Evolutionary conservation across 1,139 yeast species (phyloP), one percentile per base, ranked within the genome.

Genomic region (Yamadazyma aaseri): DNA sequence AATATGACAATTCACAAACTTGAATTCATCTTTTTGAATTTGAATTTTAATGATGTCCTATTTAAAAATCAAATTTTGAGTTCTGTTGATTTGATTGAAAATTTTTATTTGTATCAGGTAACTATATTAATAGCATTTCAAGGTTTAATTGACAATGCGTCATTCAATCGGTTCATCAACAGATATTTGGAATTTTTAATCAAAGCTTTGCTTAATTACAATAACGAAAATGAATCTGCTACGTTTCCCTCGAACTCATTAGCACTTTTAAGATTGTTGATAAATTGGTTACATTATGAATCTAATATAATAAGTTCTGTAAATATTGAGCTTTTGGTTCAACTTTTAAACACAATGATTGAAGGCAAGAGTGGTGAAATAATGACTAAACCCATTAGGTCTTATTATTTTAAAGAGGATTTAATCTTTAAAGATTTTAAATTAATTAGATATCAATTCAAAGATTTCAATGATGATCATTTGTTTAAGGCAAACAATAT

Each of bases 351-450:
- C 12, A 6, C 24, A 10, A 17, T 31, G 18, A 14, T 31, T 13
- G 20, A 18, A 9, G 29, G 25, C 8, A 17, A 15, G 10, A n/a
- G 6, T 10, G 17, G 18, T 10, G 33, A 31, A 10, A 10, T 25
- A 6, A 17, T 12, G 5, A 24, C 20, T 24, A 42, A 61, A 26
- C 72, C 73, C 2, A 40, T 52, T n/a, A 64, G 90, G 52, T 51
- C 56, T 2, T 74, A 78, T 42, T 74, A 72, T 38, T 82, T 81
- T 47, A 56, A 63, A 27, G 92, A 83, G 46, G 94, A 84, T 58
- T 76, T 81, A 7, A 57, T 68, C 11, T 60, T 80, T 41, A 75
- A 76, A 41, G 89, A 81, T 39, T 81, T 78, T 46, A 60, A 64
- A 33, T 69, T 81, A 3, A 63, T 82, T 18, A 71, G 68, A 25